Evolutionary conservation across 805 yeast species (phyloP), one percentile per base, ranked within the genome.

Genomic region (Candida piceae): DNA sequence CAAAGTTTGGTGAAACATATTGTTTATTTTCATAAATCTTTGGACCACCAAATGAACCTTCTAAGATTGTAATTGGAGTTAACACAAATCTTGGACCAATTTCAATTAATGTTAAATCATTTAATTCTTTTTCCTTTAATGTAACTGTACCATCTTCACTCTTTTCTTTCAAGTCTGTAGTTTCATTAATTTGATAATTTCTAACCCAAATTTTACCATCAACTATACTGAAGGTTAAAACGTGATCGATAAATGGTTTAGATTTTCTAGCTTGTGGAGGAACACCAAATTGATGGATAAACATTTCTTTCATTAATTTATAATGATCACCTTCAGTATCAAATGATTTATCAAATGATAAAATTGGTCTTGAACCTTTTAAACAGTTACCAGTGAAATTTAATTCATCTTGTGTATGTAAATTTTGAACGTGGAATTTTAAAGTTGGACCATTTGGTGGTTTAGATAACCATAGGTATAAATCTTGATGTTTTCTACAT

Each of bases 391-490:
- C 98, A 10, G 96, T 88, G 67, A 93, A 93, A 60, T 93, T 89
- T 46, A 93, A 70, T 64, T 93, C 98, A 56, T 89, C 96, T 70
- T 88, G 77, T 23, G 97, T 93, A 63, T 93, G 97, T 65, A 93
- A 71, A 64, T 93, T 93, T 65, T 90, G 96, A 41, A 93, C 74
- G 58, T 83, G 93, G 62, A 93, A 90, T 64, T 93, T 93, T 53
- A 85, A 67, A 17, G 97, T 90, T 41, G 98, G 98, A 1, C 98
- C 98, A 60, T 93, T 90, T 29, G 98, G 98, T 20, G 97, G 93
- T 64, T 93, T 90, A 23, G 96, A 77, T 46, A 93, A 62, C 96
- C 97, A 93, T 62, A 93, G 63, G 62, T 93, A 93, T 55, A 93
- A 76, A 65, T 93, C 98, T 62, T 80, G 84, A 64, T 90, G 97